phyloP scores from a whole-genome alignment of 805 yeast species.

The Suhomyces sp. region DNA sequence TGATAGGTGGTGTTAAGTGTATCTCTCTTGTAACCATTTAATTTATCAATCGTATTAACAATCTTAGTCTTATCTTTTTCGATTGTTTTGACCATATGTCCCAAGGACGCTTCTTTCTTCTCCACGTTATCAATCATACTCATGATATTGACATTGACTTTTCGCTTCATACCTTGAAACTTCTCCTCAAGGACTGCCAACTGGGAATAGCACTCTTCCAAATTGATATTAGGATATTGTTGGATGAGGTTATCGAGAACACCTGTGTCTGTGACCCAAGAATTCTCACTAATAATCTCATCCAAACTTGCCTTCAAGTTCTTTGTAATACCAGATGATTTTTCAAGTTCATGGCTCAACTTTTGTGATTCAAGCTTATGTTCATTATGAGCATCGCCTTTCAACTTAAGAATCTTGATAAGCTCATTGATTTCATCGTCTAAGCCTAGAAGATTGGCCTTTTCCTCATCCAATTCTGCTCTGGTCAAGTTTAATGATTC shows the following conservation, averaged over 20 bases:
- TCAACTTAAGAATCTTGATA: constrained; percentile 42
- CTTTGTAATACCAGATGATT: constrained; percentile 38
- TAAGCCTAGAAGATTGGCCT: constrained; percentile 59
- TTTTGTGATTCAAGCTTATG: constrained; percentile 53
- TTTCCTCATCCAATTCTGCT: constrained; percentile 51
- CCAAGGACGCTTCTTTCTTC: constrained; percentile 76
- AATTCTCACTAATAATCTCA: constrained; percentile 51
- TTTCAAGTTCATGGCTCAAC: constrained; percentile 54
- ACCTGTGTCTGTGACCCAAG: constrained; percentile 72
- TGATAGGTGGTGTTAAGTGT: constrained; percentile 83
- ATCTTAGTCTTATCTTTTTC: constrained; percentile 88
- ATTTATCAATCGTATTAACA: constrained; percentile 77
- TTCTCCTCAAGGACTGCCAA: constrained; percentile 56
- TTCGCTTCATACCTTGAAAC: constrained; percentile 69
- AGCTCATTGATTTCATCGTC: constrained; percentile 75
- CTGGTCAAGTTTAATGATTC: constrained; percentile 19
- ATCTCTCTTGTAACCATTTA: constrained; percentile 81
- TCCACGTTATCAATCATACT: constrained; percentile 89
- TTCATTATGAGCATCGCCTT: constrained; percentile 45
- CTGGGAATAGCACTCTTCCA: constrained; percentile 61
- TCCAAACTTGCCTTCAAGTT: constrained; percentile 41
- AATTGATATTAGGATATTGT: constrained; percentile 61
- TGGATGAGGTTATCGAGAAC: constrained; percentile 55
- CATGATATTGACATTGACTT: constrained; percentile 84
- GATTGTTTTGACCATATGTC: constrained; percentile 78